Conservation (phyloP, 1,284 basidiomycete genomes). For the Sporisorium scitamineum region DNA sequence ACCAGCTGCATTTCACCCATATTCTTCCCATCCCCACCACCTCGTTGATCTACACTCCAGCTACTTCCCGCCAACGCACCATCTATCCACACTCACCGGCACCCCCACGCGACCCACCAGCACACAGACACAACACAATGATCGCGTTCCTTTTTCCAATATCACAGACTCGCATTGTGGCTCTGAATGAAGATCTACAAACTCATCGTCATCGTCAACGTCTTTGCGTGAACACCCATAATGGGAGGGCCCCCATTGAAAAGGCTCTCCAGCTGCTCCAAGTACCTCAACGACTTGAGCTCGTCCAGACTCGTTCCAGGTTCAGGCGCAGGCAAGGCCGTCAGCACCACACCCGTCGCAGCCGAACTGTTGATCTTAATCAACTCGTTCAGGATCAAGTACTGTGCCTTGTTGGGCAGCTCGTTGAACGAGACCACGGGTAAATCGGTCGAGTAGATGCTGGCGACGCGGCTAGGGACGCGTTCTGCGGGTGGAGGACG, state of each 20-base stretch:
- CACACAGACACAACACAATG: background rate
- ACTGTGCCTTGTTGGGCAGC: slow-evolving; percentile 67
- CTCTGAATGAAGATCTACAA: slow-evolving; percentile 18
- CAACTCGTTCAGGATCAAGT: slow-evolving; percentile 67
- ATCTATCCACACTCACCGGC: background rate
- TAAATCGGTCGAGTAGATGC: slow-evolving; percentile 36
- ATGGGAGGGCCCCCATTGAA: slow-evolving; percentile 65
- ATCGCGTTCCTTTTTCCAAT: background rate
- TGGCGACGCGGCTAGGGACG: slow-evolving; percentile 11
- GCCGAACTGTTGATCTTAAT: slow-evolving; percentile 62
- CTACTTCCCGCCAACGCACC: background rate
- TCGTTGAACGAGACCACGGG: slow-evolving; percentile 65
- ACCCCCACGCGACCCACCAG: background rate
- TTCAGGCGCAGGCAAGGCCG: slow-evolving; percentile 66
- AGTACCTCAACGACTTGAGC: slow-evolving; percentile 54
- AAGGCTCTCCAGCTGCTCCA: slow-evolving; percentile 64
- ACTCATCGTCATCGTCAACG: slow-evolving; percentile 66
- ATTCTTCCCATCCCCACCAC: background rate
- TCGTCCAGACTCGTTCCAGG: slow-evolving; percentile 60
- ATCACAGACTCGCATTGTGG: background rate
- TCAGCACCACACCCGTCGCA: slow-evolving; percentile 64
- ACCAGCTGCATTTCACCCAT: background rate
- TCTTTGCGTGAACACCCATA: slow-evolving; percentile 66
- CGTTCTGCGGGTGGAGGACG: slow-evolving; percentile 13
- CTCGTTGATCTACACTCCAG: background rate